Evolutionary conservation across 352 stramenopile genomes (phyloP).

Genomic region (Phytophthora quininea): DNA sequence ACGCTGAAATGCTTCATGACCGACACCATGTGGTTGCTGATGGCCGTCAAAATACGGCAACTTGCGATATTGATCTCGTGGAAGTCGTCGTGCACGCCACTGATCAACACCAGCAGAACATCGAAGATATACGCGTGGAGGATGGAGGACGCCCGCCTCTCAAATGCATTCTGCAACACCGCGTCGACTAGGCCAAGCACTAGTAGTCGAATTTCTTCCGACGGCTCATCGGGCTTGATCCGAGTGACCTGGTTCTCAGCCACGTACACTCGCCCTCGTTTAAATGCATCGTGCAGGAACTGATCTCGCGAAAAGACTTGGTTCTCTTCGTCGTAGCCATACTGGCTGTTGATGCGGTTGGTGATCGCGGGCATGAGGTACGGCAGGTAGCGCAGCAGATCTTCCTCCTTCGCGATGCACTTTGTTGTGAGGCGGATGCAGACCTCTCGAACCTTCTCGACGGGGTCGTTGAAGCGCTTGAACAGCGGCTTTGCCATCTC

Average conservation of each 20-base stretch:
- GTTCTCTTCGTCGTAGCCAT: constrained; percentile 76
- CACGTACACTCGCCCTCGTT: constrained; percentile 70
- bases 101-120: constrained; percentile 69
- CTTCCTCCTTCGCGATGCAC: constrained; percentile 52
- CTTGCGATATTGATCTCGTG: constrained; percentile 84
- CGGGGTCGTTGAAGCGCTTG: constrained; percentile 82
- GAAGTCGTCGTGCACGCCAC: constrained; percentile 86
- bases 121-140: constrained; percentile 86
- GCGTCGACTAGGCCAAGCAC: constrained; percentile 60
- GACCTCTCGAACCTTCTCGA: constrained; percentile 82
- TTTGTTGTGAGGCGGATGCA: constrained; percentile 59
- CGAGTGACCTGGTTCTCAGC: constrained; percentile 42
- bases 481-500: constrained; percentile 79
- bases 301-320: constrained; percentile 72
- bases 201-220: constrained; percentile 77
- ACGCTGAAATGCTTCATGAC: constrained; percentile 95
- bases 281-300: constrained; percentile 79
- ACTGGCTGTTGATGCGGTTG: constrained; percentile 69
- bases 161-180: constrained; percentile 62
- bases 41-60: constrained; percentile 50
- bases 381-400: constrained; percentile 71
- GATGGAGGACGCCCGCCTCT: constrained; percentile 63
- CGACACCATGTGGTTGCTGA: constrained; percentile 81
- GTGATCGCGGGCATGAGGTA: constrained; percentile 79
- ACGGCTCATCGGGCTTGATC: constrained; percentile 64